Conservation (phyloP, 1,284 basidiomycete genomes). For the Meira nashicola region DNA sequence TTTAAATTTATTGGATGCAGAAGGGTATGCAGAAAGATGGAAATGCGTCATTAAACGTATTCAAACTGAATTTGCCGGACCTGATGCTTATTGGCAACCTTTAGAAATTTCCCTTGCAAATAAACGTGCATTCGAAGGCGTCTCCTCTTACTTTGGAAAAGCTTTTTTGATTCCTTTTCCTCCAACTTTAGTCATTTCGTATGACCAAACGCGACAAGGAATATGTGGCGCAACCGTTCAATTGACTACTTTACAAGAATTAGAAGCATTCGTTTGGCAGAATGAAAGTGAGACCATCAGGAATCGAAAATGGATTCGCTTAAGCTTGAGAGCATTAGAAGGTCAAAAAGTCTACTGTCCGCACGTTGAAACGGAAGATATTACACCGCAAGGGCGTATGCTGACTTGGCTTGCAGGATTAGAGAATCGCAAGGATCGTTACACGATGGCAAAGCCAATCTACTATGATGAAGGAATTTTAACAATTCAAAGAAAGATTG, state of each 20-base stretch:
- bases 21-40: constrained; percentile 15
- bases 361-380: constrained; percentile 52
- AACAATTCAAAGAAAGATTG: constrained; percentile 57
- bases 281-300: constrained; percentile 61
- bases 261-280: constrained; percentile 65
- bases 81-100: constrained; percentile 37
- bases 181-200: constrained; percentile 64
- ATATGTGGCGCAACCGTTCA: constrained; percentile 54
- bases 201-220: constrained; percentile 61
- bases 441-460: constrained; percentile 55
- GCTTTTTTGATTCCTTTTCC: constrained; percentile 74
- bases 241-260: constrained; percentile 58
- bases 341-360: constrained; percentile 65
- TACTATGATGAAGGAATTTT: constrained; percentile 60
- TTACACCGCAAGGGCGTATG: neutral
- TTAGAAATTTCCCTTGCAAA: neutral
- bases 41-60: constrained; percentile 30
- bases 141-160: constrained; percentile 56
- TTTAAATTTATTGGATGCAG: constrained; percentile 22
- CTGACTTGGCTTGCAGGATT: constrained; percentile 1
- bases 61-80: constrained; percentile 37
- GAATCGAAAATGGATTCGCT: constrained; percentile 62
- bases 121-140: constrained; percentile 32
- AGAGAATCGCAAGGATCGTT: constrained; percentile 52
- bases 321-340: constrained; percentile 67